Evolutionary conservation across 495 filamentous ascomycete genomes (phyloP), one percentile per base, ranked within the genome.

Genomic region (Aspergillus ostianus): DNA sequence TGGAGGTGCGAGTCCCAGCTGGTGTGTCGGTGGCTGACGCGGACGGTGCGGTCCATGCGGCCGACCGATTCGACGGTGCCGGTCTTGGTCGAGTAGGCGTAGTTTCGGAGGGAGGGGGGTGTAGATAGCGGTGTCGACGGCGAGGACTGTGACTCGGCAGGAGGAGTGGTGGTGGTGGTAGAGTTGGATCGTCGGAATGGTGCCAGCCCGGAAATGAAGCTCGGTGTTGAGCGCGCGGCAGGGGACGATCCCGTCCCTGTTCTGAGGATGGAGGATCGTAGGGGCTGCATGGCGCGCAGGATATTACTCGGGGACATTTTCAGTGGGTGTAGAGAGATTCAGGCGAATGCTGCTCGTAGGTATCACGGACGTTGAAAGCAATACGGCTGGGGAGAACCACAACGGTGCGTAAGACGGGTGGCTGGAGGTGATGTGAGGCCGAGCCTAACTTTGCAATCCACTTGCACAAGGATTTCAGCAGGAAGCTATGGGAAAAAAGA

Each of bases 61-160:
- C 77, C 78, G 60, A 75, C 78, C 27, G 75, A 77, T 46, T 69
- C 65, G 21, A 80, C 78, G 36, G 78, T 80, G 62, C 78, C 78
- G 58, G 63, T 73, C 58, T 75, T 76, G 51, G 72, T 53, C 51
- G 61, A 57, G 58, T 70, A 77, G 64, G 75, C 72, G 60, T 78
- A 79, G 47, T 59, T 57, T 62, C 77, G 77, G 58, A 77, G 68
- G 19, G 74, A 70, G 23, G 75, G 63, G 18, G 47, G 59, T 21
- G 47, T 59, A 47, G 56, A 53, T 56, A 55, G 7, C 29, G 46
- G 12, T 20, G 47, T 58, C 18, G 52, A 50, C 54, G 55, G 21
- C 47, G 47, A 17, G 10, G 32, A 18, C 23, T 59, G 29, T 12
- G 45, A 56, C 45, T 68, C 67, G 50, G 32, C 53, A n/a, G 57